These are phyloP conservation scores for Suillus paluster DNA, from an alignment of 768 basidiomycete species.

Conservation along the genomic window DNA sequence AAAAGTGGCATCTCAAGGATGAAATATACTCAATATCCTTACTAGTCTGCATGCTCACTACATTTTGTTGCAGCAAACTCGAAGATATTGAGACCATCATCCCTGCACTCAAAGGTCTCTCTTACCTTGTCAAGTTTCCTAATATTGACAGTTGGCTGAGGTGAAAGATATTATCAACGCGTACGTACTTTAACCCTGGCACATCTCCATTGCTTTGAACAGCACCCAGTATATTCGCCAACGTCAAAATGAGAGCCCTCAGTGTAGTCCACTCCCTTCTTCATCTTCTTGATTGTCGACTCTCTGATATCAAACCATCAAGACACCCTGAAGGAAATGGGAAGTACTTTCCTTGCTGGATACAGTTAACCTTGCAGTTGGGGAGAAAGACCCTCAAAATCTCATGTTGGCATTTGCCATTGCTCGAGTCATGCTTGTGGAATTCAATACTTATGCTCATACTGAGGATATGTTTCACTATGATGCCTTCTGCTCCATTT, in stretches of 20 bases:
- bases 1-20: background rate
- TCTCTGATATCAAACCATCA: slow-evolving; percentile 43
- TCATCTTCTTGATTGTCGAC: slow-evolving; percentile 83
- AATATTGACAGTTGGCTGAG: slow-evolving; percentile 68
- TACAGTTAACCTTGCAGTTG: slow-evolving; percentile 87
- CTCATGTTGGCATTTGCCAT: slow-evolving; percentile 89
- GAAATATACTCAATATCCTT: slow-evolving; percentile 7
- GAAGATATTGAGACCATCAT: slow-evolving; percentile 86
- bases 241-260: slow-evolving; percentile 82
- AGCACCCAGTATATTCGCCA: slow-evolving; percentile 62
- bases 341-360: slow-evolving; percentile 69
- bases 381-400: slow-evolving; percentile 98
- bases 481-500: background rate
- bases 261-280: slow-evolving; percentile 82
- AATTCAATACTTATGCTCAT: slow-evolving; percentile 78
- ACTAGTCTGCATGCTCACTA: slow-evolving; percentile 78
- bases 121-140: slow-evolving; percentile 63
- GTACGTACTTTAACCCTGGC: slow-evolving; percentile 47
- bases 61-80: slow-evolving; percentile 86
- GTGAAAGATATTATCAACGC: slow-evolving; percentile 59
- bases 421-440: slow-evolving; percentile 80
- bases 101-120: slow-evolving; percentile 79
- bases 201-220: slow-evolving; percentile 7
- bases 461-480: slow-evolving; percentile 67
- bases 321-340: slow-evolving; percentile 72